These are phyloP conservation scores for Rhododendron ferrugineum DNA, from an alignment of 148 eudicot species.

Conservation along the genomic window DNA sequence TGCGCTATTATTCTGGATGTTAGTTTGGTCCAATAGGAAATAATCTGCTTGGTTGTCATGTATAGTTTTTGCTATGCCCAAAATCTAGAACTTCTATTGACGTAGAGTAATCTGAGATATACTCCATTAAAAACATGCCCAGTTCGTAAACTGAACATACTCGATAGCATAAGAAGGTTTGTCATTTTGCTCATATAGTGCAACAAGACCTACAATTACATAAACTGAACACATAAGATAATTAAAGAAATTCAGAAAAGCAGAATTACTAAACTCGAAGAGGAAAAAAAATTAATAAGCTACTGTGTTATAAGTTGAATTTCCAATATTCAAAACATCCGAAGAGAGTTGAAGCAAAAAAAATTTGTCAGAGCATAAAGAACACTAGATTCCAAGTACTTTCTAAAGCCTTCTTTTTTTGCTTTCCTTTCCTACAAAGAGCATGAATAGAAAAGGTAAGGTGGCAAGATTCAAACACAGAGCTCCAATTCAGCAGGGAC, in stretches of 20 bases:
- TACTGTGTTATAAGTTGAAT: not conserved
- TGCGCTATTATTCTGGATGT: not conserved
- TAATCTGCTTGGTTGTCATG: not conserved
- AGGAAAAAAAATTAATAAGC: not conserved
- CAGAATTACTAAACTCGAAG: not conserved
- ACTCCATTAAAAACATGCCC: not conserved
- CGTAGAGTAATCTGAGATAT: not conserved
- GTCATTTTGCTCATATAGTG: constrained; percentile 80
- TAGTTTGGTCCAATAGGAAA: not conserved
- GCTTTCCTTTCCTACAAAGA: constrained; percentile 79
- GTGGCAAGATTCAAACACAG: not conserved
- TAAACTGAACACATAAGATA: not conserved
- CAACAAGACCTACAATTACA: constrained; percentile 62
- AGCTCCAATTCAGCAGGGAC: not conserved
- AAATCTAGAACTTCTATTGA: not conserved
- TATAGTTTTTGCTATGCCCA: not conserved
- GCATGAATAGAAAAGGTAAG: not conserved
- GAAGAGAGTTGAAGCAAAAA: not conserved
- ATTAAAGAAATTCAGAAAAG: not conserved
- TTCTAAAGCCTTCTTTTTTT: constrained; percentile 93
- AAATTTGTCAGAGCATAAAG: constrained; percentile 86
- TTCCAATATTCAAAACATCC: not conserved
- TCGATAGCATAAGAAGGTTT: constrained; percentile 81
- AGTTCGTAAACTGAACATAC: constrained; percentile 37
- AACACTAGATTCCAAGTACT: constrained; percentile 81